These are phyloP conservation scores for Cordia subcordata DNA, from an alignment of 257 asterid genomes.

Conservation along the genomic window DNA sequence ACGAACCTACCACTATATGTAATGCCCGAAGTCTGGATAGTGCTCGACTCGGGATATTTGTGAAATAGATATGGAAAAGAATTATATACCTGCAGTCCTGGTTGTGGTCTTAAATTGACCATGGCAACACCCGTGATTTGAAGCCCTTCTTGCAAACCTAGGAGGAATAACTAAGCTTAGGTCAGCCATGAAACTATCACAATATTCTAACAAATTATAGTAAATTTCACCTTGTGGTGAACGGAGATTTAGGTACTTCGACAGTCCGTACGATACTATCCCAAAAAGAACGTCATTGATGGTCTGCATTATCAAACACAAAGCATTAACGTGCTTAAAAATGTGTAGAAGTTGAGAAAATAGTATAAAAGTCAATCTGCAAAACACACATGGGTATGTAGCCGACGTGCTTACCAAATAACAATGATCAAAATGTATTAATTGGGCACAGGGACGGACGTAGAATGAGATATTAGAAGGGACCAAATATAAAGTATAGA, in stretches of 20 bases:
- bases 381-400: no score
- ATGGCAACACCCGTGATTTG: constrained; percentile 70
- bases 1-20: no score
- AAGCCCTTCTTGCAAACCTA: constrained; percentile 49
- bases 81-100: constrained; percentile 57
- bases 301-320: constrained; percentile 46
- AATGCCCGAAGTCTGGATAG: no score
- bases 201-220: no score
- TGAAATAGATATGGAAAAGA: not conserved
- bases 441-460: no score
- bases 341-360: no score
- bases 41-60: no score
- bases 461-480: no score
- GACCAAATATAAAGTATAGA: no score
- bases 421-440: no score
- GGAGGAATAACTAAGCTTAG: not conserved
- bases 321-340: not conserved
- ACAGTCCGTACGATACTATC: constrained; percentile 60
- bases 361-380: no score
- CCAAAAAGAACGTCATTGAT: constrained; percentile 87
- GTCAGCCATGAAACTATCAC: not conserved
- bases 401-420: no score
- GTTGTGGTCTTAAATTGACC: constrained; percentile 69
- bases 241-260: constrained; percentile 48
- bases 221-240: constrained; percentile 46